Base-by-base conservation (phyloP, 2,329 filamentous ascomycete genomes). In the Aspergillus pseudoterreus region DNA sequence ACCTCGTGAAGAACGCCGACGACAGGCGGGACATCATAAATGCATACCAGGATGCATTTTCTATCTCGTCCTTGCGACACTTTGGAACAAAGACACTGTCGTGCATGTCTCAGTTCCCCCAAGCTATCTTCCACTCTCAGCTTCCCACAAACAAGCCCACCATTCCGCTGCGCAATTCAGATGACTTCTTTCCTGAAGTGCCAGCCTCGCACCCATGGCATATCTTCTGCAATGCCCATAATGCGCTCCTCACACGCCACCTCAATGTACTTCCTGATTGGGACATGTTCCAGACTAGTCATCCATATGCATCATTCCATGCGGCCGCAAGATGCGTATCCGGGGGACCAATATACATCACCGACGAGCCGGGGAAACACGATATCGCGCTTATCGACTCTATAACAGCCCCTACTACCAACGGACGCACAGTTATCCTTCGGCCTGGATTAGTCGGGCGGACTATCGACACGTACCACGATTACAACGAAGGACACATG, bases 321-420 rank as follows among this genome's bases (percentile, higher is more conserved):
- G 94, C 90, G 4, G 92, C 94, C 1, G 92, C 91, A 2, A 82
- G 94, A 43, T 95, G 90, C 68, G 78, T 99, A 9, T 92, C 87
- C 44, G 94, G 94, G 8, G 94, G 94, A 0, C 94, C 92, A 0
- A 87, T 99, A 38, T 96, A 95, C 63, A 92, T 99, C 67, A 97
- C 92, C 0, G 94, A 99, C 69, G 81, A 84, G 0, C 92, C 92
- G 0, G 92, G 90, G 0, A 74, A 89, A 53, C 90, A 97, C 68
- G 81, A 96, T 63, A 63, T 91, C 27, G 71, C 79, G 5, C 71
- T 99, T 14, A 87, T 99, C 54, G 72, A 78, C 24, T 86, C 95
- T 67, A 92, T 97, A 80, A 91, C 88, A 0, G 92, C 87, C 0
- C 75, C 79, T 10, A 94, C 88, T 0, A 77, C 84, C 0, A 76